Percentiles rank a stretch among this genome's conserved stretches.
phyloP scores from a whole-genome alignment of 345 rosid species.

The Camelina sativa region DNA sequence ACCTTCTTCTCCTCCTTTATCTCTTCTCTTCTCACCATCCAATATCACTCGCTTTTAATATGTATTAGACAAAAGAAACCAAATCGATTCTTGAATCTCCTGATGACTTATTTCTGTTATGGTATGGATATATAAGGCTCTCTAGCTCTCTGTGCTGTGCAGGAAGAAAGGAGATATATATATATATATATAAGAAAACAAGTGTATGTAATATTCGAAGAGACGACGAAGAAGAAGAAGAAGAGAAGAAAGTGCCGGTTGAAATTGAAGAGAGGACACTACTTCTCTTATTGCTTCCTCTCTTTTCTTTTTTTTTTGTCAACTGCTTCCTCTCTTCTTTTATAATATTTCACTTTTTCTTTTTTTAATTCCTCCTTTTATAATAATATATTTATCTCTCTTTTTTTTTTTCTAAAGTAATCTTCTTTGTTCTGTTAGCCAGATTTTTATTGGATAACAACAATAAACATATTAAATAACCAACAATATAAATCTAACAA shows the following conservation, averaged over 20 bases:
- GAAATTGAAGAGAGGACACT: slow-evolving; percentile 43
- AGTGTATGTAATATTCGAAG: slow-evolving; percentile 23
- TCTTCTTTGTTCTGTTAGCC: background rate
- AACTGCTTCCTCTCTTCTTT: slow-evolving; percentile 40
- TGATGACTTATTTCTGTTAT: slow-evolving; percentile 4
- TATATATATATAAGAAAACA: slow-evolving; percentile 16
- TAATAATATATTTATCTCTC: background rate
- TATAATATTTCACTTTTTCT: background rate
- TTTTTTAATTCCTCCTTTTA: background rate
- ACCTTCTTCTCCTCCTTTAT: slow-evolving; percentile 15
- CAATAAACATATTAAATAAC: background rate
- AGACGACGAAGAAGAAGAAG: slow-evolving; percentile 40
- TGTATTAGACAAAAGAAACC: background rate
- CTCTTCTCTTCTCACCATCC: slow-evolving; percentile 42
- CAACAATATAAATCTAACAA: background rate
- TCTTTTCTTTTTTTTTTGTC: slow-evolving; percentile 8
- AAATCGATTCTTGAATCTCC: slow-evolving; percentile 1
- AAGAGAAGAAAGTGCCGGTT: slow-evolving; percentile 27
- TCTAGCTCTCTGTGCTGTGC: slow-evolving; percentile 16
- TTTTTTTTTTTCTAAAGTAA: background rate
- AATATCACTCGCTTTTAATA: background rate
- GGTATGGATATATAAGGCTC: background rate
- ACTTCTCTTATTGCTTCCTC: slow-evolving; percentile 36
- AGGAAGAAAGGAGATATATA: slow-evolving; percentile 13
- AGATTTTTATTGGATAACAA: slow-evolving; percentile 39